Conservation (phyloP, 139 green algal species). For the Tetradesmus obliquus region DNA sequence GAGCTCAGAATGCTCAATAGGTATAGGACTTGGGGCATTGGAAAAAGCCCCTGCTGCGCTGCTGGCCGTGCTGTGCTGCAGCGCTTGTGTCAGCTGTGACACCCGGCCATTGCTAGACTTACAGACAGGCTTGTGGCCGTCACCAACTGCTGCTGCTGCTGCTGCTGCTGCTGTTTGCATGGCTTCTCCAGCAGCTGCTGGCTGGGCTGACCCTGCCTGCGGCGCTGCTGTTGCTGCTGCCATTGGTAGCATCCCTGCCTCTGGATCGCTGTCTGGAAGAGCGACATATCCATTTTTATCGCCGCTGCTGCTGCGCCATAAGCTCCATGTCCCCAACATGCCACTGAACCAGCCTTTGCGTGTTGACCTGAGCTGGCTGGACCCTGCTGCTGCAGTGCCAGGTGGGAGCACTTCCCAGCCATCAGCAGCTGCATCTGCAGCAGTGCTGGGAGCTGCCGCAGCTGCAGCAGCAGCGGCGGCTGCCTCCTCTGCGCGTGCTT, state of each 20-base stretch:
- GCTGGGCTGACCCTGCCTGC: background rate
- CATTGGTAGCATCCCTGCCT: constrained; percentile 7
- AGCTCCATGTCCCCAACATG: background rate
- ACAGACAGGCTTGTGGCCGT: background rate
- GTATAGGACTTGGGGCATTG: background rate
- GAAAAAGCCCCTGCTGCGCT: background rate
- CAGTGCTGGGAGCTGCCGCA: background rate
- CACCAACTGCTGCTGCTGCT: background rate
- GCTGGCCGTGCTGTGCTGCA: background rate
- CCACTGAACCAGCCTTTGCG: background rate
- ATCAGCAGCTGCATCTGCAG: background rate
- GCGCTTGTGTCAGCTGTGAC: constrained; percentile 17
- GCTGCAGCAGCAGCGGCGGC: background rate
- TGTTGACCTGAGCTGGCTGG: background rate
- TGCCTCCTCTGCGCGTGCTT: constrained; percentile 21
- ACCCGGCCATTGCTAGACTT: background rate
- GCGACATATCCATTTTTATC: background rate
- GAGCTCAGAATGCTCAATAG: background rate
- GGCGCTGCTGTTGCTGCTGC: constrained; percentile 4
- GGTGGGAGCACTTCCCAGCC: background rate
- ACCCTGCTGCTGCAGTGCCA: background rate
- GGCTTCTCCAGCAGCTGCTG: background rate
- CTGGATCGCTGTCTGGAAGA: background rate
- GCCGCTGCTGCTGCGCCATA: constrained; percentile 9
- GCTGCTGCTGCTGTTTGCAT: background rate